Evolutionary conservation across 2,329 filamentous ascomycete species (phyloP).

Genomic region (Fusarium floridanum): DNA sequence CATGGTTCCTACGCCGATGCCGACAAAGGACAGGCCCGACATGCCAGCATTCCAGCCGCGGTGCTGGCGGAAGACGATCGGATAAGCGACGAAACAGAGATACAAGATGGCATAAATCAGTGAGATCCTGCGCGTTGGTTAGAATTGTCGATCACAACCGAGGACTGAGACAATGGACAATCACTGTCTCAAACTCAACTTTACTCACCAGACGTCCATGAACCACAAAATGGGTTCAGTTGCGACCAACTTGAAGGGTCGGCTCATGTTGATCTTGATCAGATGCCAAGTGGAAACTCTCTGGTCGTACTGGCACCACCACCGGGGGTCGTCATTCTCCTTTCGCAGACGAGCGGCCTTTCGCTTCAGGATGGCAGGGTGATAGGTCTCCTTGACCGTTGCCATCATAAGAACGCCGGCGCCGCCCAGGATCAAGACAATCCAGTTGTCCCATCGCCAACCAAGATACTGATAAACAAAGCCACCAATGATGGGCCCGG

Average conservation of each 20-base stretch:
- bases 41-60: conserved; percentile 83
- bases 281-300: conserved; percentile 73
- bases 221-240: conserved; percentile 86
- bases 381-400: conserved; percentile 80
- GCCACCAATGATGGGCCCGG: conserved; percentile 72
- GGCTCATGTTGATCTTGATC: conserved; percentile 79
- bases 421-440: conserved; percentile 79
- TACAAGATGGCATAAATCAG: conserved; percentile 90
- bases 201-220: conserved; percentile 72
- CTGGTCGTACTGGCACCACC: conserved; percentile 86
- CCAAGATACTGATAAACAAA: conserved; percentile 79
- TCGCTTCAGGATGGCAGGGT: conserved; percentile 75
- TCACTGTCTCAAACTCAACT: not conserved
- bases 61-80: conserved; percentile 80
- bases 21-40: conserved; percentile 83
- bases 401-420: conserved; percentile 70
- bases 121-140: conserved; percentile 69
- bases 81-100: conserved; percentile 91
- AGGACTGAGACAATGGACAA: not conserved
- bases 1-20: conserved; percentile 73
- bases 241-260: conserved; percentile 81
- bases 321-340: conserved; percentile 77
- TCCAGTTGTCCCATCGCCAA: conserved; percentile 91
- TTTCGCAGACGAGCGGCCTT: conserved; percentile 75
- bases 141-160: not conserved